Conservation (phyloP, 208 protist species). For the Leishmania amazonensis region DNA sequence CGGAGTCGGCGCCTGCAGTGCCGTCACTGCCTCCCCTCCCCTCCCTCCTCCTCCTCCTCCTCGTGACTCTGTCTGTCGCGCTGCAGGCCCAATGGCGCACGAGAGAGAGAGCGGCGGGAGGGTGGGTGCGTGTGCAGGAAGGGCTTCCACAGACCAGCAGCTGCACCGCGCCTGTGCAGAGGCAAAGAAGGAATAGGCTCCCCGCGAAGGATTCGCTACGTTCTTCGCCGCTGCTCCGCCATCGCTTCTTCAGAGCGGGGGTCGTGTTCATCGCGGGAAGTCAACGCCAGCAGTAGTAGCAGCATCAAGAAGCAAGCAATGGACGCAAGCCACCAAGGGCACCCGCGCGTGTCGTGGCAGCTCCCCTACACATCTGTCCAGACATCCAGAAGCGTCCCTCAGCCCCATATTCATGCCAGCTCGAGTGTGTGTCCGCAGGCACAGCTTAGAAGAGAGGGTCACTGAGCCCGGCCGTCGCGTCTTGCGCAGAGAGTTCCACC, state of each 20-base stretch:
- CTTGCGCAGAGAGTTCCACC: conserved; percentile 31
- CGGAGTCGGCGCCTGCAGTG: background rate
- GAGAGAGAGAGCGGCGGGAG: background rate
- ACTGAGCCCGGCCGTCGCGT: conserved; percentile 52
- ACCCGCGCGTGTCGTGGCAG: background rate
- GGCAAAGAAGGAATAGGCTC: background rate
- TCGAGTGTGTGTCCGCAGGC: background rate
- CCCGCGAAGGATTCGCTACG: background rate
- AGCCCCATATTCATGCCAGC: background rate
- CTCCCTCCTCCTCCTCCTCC: too few species aligned
- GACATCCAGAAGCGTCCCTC: background rate
- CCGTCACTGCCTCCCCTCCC: background rate
- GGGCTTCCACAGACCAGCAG: background rate
- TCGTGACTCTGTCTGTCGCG: background rate
- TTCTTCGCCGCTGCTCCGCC: background rate
- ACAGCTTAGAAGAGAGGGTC: conserved; percentile 49
- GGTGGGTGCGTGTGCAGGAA: background rate
- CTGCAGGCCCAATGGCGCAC: background rate
- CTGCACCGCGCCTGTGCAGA: background rate
- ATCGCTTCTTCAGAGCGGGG: background rate
- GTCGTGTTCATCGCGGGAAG: background rate
- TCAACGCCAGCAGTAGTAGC: background rate
- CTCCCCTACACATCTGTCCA: background rate
- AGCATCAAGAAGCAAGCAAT: background rate
- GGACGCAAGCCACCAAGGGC: background rate